Conservation (phyloP, 768 basidiomycete species). For the Chalciporus chontae region DNA sequence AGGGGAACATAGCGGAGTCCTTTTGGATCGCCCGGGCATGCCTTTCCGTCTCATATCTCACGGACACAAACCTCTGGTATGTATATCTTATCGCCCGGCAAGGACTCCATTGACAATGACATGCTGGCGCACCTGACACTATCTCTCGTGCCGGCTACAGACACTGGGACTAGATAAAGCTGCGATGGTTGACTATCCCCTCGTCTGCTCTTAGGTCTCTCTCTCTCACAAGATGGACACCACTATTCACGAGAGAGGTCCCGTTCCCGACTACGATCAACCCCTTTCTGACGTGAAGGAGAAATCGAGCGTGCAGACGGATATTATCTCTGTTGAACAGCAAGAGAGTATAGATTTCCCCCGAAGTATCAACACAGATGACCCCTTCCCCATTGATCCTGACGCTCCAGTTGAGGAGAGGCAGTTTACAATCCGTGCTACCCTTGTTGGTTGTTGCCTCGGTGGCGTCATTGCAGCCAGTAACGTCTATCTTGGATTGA, state of each 20-base stretch:
- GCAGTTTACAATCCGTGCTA: slow-evolving; percentile 50
- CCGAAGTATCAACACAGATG: slow-evolving; percentile 20
- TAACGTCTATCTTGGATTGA: slow-evolving; percentile 65
- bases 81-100: no score
- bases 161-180: no score
- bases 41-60: no score
- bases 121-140: no score
- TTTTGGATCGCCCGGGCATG: no score
- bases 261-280: neutral
- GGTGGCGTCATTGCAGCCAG: slow-evolving; percentile 56
- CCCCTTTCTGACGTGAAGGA: slow-evolving; percentile 4
- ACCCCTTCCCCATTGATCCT: slow-evolving; percentile 56
- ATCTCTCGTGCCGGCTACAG: no score
- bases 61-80: no score
- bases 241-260: slow-evolving; percentile 1
- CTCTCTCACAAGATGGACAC: neutral
- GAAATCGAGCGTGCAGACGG: neutral
- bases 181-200: no score
- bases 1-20: no score
- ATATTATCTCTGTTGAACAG: slow-evolving; percentile 5
- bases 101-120: no score
- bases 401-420: slow-evolving; percentile 39
- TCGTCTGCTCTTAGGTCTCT: no score
- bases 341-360: slow-evolving; percentile 1
- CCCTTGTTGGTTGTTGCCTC: slow-evolving; percentile 48